Percentiles rank a stretch among this genome's conserved stretches.
These are phyloP conservation scores for Xerocomus potaroensis DNA, from an alignment of 768 basidiomycete genomes.

Conservation along the genomic window DNA sequence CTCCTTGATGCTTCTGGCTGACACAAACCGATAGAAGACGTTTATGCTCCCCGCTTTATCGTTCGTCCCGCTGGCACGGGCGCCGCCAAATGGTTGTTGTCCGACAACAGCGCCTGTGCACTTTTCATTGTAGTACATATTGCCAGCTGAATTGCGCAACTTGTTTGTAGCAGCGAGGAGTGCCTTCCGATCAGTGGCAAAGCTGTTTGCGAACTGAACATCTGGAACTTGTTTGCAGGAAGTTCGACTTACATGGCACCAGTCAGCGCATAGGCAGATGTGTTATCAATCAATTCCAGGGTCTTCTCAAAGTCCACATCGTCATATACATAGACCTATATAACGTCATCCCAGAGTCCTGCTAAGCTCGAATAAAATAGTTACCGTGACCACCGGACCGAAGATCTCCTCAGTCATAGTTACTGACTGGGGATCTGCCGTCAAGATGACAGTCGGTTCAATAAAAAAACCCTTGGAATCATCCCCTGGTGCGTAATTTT, in stretches of 20 bases:
- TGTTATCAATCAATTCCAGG: constrained; percentile 78
- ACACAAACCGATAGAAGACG: constrained; percentile 78
- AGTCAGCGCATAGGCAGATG: constrained; percentile 89
- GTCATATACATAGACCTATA: constrained; percentile 80
- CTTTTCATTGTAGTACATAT: constrained; percentile 97
- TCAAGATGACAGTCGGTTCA: constrained; percentile 91
- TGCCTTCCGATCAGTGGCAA: constrained; percentile 76
- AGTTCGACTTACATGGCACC: constrained; percentile 72
- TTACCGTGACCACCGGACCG: constrained; percentile 89
- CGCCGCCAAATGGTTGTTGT: constrained; percentile 97
- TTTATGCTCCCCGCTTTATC: constrained; percentile 91
- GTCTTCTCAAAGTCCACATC: constrained; percentile 86
- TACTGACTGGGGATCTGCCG: constrained; percentile 81
- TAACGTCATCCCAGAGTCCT: not conserved
- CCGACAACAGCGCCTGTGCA: constrained; percentile 98
- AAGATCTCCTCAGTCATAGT: constrained; percentile 97
- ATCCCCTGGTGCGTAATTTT: constrained; percentile 48
- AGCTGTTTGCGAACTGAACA: constrained; percentile 44
- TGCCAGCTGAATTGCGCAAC: constrained; percentile 89
- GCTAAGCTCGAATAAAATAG: constrained; percentile 11
- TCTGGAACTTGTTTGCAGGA: not conserved
- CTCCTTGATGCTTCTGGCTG: constrained; percentile 94
- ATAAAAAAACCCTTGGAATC: constrained; percentile 92
- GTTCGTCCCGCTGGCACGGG: constrained; percentile 90
- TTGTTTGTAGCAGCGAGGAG: constrained; percentile 75